phyloP scores from a whole-genome alignment of 495 filamentous ascomycete genomes.

The Jackrogersella minutella region DNA sequence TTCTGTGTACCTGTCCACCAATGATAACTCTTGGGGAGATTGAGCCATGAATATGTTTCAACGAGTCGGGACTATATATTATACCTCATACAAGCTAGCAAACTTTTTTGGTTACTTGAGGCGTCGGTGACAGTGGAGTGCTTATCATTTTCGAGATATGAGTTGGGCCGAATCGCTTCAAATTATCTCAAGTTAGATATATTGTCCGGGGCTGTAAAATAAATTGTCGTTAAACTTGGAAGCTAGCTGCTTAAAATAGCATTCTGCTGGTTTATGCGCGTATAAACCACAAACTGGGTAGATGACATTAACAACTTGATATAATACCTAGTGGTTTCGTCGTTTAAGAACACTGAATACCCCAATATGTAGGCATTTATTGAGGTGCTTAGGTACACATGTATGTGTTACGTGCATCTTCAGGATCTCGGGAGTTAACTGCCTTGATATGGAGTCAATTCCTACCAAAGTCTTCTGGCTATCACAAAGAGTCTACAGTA shows the following conservation, averaged over 20 bases:
- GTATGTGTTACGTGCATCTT: no score
- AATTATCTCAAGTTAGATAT: conserved; percentile 5
- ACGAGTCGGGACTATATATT: background rate
- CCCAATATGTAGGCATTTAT: no score
- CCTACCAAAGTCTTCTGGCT: background rate
- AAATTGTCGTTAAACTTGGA: background rate
- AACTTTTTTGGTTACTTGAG: background rate
- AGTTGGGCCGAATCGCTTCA: background rate
- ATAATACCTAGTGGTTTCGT: no score
- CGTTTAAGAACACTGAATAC: no score
- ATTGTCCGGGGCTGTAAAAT: conserved; percentile 10
- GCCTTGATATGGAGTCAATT: background rate
- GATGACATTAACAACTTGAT: no score
- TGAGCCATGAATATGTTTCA: background rate
- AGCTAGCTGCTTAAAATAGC: no score
- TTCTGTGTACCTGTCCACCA: conserved; percentile 18
- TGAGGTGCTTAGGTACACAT: no score
- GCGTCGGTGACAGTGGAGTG: background rate
- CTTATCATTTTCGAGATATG: background rate
- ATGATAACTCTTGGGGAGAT: background rate
- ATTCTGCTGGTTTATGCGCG: no score
- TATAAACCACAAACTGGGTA: no score
- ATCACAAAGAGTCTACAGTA: background rate
- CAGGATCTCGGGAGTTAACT: no score
- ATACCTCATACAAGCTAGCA: conserved; percentile 6